Conservation (phyloP, 495 filamentous ascomycete species). For the Aspergillus steynii region DNA sequence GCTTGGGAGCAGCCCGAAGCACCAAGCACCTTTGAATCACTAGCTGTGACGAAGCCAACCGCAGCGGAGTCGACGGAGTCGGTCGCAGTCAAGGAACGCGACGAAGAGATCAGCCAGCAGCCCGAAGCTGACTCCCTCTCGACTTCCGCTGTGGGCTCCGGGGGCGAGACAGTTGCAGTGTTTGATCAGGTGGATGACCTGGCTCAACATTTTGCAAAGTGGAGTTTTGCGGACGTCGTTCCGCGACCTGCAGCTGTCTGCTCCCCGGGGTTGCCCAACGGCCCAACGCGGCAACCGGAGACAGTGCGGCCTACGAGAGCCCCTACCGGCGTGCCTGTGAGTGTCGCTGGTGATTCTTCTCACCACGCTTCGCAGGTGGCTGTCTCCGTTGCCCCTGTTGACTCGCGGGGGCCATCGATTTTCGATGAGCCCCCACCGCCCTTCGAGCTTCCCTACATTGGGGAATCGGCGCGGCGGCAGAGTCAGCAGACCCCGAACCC, state of each 20-base stretch:
- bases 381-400: conserved; percentile 5
- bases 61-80: conserved; percentile 12
- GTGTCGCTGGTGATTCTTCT: neutral
- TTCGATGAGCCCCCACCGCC: neutral
- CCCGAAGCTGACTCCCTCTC: conserved; percentile 7
- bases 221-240: conserved; percentile 7
- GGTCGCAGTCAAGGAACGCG: conserved; percentile 1
- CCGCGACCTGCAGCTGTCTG: conserved; percentile 13
- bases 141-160: conserved; percentile 15
- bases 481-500: neutral
- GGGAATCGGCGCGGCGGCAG: neutral
- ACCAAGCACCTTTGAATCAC: conserved; percentile 9
- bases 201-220: conserved; percentile 7
- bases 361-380: conserved; percentile 1
- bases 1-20: neutral
- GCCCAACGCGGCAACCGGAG: conserved; percentile 14
- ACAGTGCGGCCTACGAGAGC: conserved; percentile 8
- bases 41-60: conserved; percentile 15
- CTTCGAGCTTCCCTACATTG: neutral
- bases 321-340: neutral
- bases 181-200: conserved; percentile 11
- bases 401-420: neutral
- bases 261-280: conserved; percentile 11
- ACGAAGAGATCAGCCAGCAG: neutral
- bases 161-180: conserved; percentile 13